Conservation (phyloP, 139 green algal species). For the Pleodorina starrii region DNA sequence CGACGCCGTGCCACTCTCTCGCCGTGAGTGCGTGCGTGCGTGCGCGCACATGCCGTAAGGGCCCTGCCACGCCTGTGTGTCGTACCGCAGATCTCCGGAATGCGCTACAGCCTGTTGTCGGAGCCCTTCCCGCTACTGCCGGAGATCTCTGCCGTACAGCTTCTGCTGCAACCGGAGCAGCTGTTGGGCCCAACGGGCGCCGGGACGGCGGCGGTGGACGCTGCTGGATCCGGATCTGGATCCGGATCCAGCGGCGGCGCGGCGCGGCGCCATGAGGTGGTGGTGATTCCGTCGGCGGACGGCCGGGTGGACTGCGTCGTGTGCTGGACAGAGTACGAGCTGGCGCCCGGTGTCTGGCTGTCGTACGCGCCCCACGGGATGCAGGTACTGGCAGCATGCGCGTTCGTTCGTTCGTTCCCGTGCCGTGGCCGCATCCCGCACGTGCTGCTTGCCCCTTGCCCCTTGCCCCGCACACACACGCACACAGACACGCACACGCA, state of each 20-base stretch:
- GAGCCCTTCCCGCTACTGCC: conserved; percentile 45
- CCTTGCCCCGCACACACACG: too few species aligned
- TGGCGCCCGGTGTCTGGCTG: conserved; percentile 41
- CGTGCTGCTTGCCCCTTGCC: too few species aligned
- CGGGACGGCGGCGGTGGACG: neutral
- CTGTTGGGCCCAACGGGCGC: neutral
- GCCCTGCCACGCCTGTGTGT: too few species aligned
- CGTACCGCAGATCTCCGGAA: conserved; percentile 34
- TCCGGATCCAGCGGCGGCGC: neutral
- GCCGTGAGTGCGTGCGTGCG: too few species aligned
- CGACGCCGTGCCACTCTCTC: too few species aligned
- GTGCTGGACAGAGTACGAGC: conserved; percentile 60
- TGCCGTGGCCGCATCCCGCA: too few species aligned
- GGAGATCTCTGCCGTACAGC: neutral
- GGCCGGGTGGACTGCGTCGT: conserved; percentile 52
- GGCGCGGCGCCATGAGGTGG: neutral
- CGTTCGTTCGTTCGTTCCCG: too few species aligned
- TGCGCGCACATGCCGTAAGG: neutral
- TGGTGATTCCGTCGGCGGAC: neutral
- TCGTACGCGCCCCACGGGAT: conserved; percentile 45
- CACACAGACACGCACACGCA: too few species aligned
- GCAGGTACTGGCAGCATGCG: conserved; percentile 36
- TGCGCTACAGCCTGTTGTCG: conserved; percentile 25
- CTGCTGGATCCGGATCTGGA: neutral
- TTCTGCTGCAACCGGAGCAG: conserved; percentile 10